Conservation (phyloP, 2,329 filamentous ascomycete species). For the Pseudophaeomoniella oleicola region DNA sequence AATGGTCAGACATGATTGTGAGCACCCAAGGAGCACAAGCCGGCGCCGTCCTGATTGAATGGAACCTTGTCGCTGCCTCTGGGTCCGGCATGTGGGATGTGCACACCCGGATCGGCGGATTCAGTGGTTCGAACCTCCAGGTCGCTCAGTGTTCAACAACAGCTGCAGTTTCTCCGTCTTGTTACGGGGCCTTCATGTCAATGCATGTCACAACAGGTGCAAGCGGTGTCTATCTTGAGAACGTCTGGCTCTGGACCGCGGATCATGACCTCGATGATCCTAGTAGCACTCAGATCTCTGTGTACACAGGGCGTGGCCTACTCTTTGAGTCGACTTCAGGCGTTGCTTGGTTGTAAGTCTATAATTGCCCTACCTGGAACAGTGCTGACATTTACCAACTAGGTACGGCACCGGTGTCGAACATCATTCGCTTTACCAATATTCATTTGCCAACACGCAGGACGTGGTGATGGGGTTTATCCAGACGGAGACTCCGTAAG, state of each 20-base stretch:
- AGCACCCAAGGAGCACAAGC: conserved; percentile 51
- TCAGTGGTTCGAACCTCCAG: conserved; percentile 32
- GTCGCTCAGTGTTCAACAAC: conserved; percentile 27
- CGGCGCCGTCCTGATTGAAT: conserved; percentile 58
- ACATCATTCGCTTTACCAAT: conserved; percentile 33
- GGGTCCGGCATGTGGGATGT: conserved; percentile 43
- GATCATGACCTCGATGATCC: conserved; percentile 42
- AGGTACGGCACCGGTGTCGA: conserved; percentile 27
- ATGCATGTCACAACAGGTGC: conserved; percentile 21
- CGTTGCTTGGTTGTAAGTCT: conserved; percentile 20
- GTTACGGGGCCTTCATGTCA: conserved; percentile 21
- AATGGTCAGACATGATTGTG: conserved; percentile 59
- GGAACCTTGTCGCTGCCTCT: conserved; percentile 45
- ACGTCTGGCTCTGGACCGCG: conserved; percentile 37
- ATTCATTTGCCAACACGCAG: conserved; percentile 26
- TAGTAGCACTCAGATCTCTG: conserved; percentile 32
- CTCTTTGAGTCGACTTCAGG: conserved; percentile 31
- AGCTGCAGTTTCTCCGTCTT: conserved; percentile 19
- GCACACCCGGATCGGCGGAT: conserved; percentile 37
- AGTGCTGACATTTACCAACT: neutral
- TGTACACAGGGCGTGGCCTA: conserved; percentile 39
- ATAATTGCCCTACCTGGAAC: conserved; percentile 5
- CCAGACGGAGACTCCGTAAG: conserved; percentile 25
- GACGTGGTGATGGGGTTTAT: conserved; percentile 20
- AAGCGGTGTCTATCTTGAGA: conserved; percentile 30